These are phyloP conservation scores for Acanthamoeba triangularis DNA, from an alignment of 208 protist species.

Conservation along the genomic window DNA sequence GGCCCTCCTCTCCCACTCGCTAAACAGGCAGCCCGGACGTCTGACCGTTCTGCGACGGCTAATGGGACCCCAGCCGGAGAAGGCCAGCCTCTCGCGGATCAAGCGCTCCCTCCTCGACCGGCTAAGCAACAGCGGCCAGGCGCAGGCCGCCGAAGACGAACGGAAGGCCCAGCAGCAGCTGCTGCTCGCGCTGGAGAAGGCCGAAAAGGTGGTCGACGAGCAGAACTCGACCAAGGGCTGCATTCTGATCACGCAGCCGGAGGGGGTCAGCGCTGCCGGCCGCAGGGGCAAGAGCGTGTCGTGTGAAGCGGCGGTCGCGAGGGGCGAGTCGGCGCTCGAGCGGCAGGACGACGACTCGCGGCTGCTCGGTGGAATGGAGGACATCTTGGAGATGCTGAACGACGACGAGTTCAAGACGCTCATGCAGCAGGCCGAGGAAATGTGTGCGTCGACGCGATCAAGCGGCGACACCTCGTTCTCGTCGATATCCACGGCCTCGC, in stretches of 20 bases:
- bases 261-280: neutral
- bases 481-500: neutral
- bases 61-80: constrained; percentile 9
- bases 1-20: neutral
- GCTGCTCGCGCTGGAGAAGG: constrained; percentile 5
- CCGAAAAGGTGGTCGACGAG: neutral
- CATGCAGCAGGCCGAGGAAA: constrained; percentile 29
- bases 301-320: neutral
- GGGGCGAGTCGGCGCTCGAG: neutral
- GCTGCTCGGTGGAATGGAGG: constrained; percentile 2
- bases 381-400: constrained; percentile 35
- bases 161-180: neutral
- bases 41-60: neutral
- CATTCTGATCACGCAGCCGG: neutral
- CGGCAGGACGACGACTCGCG: neutral
- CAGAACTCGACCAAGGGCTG: neutral
- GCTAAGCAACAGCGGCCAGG: neutral
- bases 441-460: neutral
- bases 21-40: neutral
- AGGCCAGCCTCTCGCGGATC: neutral
- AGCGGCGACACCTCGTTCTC: constrained; percentile 7
- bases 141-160: neutral
- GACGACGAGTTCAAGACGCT: constrained; percentile 14
- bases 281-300: neutral
- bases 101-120: constrained; percentile 15